These are phyloP conservation scores for Plasmodium inui DNA, from an alignment of 169 alveolate genomes.

Conservation along the genomic window DNA sequence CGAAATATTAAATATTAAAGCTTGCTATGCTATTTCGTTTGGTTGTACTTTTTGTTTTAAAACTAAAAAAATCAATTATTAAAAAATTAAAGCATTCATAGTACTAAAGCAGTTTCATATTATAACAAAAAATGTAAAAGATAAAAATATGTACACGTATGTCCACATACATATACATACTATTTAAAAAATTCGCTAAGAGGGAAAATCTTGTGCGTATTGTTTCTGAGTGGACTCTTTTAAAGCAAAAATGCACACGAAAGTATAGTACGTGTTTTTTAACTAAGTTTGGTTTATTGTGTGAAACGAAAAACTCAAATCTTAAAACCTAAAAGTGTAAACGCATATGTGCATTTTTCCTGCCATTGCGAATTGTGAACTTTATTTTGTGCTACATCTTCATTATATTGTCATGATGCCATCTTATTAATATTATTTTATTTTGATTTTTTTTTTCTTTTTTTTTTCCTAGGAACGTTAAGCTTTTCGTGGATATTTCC, in stretches of 20 bases:
- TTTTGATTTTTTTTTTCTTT: background rate
- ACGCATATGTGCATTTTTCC: background rate
- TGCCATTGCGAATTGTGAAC: background rate
- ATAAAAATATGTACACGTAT: background rate
- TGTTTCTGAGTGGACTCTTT: background rate
- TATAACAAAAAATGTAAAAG: background rate
- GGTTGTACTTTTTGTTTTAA: background rate
- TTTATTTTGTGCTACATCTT: background rate
- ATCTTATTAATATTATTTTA: background rate
- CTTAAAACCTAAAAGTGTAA: conserved; percentile 37
- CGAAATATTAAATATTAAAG: background rate
- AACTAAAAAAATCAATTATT: background rate
- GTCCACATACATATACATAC: background rate
- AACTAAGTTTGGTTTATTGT: background rate
- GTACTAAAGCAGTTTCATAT: background rate
- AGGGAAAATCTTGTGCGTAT: background rate
- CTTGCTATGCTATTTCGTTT: background rate
- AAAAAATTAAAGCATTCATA: conserved; percentile 1
- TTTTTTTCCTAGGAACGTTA: background rate
- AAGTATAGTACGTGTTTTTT: background rate
- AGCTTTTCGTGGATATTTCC: background rate
- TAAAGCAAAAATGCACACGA: background rate
- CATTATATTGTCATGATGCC: background rate
- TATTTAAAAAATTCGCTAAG: background rate
- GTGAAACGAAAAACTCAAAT: conserved; percentile 7